Base-by-base conservation (phyloP, 306 rosid species). In the Corylus americana region DNA sequence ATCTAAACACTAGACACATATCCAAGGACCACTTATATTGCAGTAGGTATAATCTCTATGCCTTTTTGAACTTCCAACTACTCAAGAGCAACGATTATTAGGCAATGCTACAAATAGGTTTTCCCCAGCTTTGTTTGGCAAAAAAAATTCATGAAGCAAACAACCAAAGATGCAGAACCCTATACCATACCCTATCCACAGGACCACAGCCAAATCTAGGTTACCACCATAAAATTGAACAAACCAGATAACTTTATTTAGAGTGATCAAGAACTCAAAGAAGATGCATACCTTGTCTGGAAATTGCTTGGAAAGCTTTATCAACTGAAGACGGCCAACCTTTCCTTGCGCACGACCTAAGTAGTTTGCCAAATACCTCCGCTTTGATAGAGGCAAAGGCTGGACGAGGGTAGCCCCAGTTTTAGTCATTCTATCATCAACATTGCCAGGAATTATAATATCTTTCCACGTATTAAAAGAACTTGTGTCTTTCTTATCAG, bases 311-410 rank as follows among this genome's bases (percentile, higher is more conserved):
- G 96, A 66, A 78, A 95, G 98, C 79, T 91, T 89, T 79, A 95
- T 88, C 84, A 95, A 86, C 88, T 88, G 80, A 83, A 90, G 92
- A 77, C 99, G 93, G 16, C 98, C 97, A 62, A 83, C 90, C 81
- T 95, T 95, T 87, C 96, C 97, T 83, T 95, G 99, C 44, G 93
- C 96, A 59, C 99, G 99, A 50, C 99, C 99, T 84, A 93, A 90
- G 86, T 90, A 95, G 82, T 91, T 95, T 73, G 97, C 99, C 71
- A 95, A 70, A 81, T 85, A 88, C 87, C 91, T 91, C 81, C 98
- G 79, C 84, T 93, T 95, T 55, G 96, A 80, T 77, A 95, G 74
- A 76, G 98, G 97, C 82, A 93, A 79, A 79, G 98, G 97, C 74
- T 85, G 89, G 81, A 90, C 88, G 49, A 85, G 69, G 27, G 83